phyloP scores from a whole-genome alignment of 2,329 filamentous ascomycete species.

The Apiospora rasikravindrae region DNA sequence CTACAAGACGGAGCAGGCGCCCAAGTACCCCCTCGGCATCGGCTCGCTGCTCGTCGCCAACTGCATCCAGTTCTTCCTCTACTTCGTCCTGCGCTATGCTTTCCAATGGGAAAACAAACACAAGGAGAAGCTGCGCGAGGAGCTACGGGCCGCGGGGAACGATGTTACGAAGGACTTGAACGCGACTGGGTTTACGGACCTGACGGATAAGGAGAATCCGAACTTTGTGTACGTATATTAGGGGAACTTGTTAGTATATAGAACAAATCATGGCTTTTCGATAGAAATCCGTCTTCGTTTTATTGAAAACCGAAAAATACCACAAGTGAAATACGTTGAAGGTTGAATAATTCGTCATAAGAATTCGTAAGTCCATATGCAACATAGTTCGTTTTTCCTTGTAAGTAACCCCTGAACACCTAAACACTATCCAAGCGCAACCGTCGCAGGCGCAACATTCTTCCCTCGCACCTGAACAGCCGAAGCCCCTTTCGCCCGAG shows the following conservation, averaged over 20 bases:
- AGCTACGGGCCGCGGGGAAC: conserved; percentile 29
- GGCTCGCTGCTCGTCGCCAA: conserved; percentile 57
- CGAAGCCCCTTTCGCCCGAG: background rate
- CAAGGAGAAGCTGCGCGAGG: conserved; percentile 46
- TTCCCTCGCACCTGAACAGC: conserved; percentile 2
- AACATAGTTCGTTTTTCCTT: background rate
- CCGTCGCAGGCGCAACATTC: background rate
- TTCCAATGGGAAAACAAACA: conserved; percentile 47
- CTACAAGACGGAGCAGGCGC: conserved; percentile 50
- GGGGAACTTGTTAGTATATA: background rate
- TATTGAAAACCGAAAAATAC: background rate
- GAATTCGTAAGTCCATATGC: background rate
- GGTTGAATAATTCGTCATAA: background rate
- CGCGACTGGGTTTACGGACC: conserved; percentile 36
- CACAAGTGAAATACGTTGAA: too few species aligned
- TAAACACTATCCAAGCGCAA: background rate
- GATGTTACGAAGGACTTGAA: conserved; percentile 37
- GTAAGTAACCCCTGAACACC: background rate
- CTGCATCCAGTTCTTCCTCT: conserved; percentile 48
- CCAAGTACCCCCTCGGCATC: conserved; percentile 52
- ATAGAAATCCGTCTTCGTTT: background rate
- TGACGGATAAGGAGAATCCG: conserved; percentile 42
- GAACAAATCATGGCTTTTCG: background rate
- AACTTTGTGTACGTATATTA: conserved; percentile 35
- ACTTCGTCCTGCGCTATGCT: conserved; percentile 42